phyloP scores from a whole-genome alignment of 306 rosid genomes.

The Medicago lupulina region DNA sequence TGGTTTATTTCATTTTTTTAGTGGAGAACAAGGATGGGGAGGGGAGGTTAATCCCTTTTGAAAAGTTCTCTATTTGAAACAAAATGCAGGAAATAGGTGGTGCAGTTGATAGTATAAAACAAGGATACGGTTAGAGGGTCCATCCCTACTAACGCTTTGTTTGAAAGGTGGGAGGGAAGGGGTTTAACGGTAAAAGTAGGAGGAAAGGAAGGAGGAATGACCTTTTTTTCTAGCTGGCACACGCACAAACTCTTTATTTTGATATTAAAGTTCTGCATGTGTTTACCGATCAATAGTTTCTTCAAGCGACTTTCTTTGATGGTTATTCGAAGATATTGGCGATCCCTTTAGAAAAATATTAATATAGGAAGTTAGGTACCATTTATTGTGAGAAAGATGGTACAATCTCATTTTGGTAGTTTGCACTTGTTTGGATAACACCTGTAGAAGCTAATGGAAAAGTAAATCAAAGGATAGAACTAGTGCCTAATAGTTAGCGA shows the following conservation, averaged over 20 bases:
- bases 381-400: background rate
- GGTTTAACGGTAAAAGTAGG: background rate
- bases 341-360: background rate
- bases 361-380: background rate
- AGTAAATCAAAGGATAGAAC: slow-evolving; percentile 1
- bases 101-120: background rate
- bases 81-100: background rate
- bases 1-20: slow-evolving; percentile 13
- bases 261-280: background rate
- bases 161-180: background rate
- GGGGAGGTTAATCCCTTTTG: background rate
- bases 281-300: background rate
- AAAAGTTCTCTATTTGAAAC: slow-evolving; percentile 11
- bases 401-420: background rate
- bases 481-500: background rate
- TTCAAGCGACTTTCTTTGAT: background rate
- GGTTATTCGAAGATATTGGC: background rate
- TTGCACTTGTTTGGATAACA: background rate
- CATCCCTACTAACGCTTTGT: background rate
- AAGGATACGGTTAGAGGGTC: background rate
- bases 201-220: background rate
- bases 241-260: background rate
- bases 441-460: background rate
- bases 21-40: background rate
- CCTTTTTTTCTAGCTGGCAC: too few species aligned